A percentile compares a stretch with the other conserved stretches of the same genome.
These are phyloP conservation scores for Acanthamoeba healyi DNA, from an alignment of 208 protist genomes.

Conservation along the genomic window DNA sequence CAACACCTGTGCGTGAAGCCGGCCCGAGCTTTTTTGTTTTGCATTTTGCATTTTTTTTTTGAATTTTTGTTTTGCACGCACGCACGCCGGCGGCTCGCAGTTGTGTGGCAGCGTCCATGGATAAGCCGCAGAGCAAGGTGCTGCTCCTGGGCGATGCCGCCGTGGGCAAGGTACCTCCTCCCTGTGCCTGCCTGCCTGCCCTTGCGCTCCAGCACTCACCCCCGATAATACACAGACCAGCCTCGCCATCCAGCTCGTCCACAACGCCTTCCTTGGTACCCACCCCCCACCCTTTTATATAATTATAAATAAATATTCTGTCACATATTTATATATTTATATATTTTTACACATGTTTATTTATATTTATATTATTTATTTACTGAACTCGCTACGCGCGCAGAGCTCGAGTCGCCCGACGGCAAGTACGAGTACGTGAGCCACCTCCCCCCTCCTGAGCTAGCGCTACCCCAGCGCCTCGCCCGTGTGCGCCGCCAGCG, in stretches of 20 bases:
- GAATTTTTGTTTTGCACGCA: too few relatives aligned
- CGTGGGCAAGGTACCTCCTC: not conserved
- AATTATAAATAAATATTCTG: not conserved
- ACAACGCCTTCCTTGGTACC: conserved; percentile 12
- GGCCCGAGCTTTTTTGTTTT: too few relatives aligned
- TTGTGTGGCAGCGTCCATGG: too few relatives aligned
- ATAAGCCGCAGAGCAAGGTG: not conserved
- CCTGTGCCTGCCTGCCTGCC: not conserved
- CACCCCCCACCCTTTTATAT: not conserved
- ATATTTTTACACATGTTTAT: not conserved
- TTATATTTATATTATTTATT: not conserved
- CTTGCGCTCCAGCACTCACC: not conserved
- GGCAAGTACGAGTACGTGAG: not conserved
- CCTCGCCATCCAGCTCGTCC: not conserved
- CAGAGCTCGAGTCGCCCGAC: not conserved
- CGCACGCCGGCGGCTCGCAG: too few relatives aligned
- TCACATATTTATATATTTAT: too few relatives aligned
- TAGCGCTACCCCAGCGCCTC: too few relatives aligned
- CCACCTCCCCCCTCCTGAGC: not conserved
- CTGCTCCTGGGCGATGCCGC: not conserved
- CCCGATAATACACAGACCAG: not conserved
- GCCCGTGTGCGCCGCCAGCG: not conserved
- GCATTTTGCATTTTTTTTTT: too few relatives aligned
- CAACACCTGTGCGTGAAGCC: too few relatives aligned
- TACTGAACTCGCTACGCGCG: not conserved